A percentile compares a stretch with the other conserved stretches of the same genome.
Evolutionary conservation across 2,329 filamentous ascomycete species (phyloP).

Genomic region (Alternaria incomplexa): DNA sequence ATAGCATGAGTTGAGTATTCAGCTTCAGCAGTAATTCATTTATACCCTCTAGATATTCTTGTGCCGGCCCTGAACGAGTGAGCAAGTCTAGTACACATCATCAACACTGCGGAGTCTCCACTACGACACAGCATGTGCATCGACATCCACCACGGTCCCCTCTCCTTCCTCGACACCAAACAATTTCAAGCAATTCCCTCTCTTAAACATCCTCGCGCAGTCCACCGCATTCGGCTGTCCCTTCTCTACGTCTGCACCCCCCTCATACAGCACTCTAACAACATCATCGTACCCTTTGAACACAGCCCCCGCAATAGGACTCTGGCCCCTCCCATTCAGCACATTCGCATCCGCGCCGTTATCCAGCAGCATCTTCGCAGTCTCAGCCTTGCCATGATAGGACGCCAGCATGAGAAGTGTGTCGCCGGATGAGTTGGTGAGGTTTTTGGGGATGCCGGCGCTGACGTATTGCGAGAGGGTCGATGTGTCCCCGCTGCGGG

Average conservation of each 20-base stretch:
- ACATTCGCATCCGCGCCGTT: conserved; percentile 71
- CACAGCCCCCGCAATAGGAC: conserved; percentile 72
- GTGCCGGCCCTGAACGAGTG: not conserved
- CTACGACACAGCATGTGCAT: conserved; percentile 1
- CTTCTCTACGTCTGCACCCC: conserved; percentile 48
- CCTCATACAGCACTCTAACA: conserved; percentile 59
- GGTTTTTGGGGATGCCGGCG: conserved; percentile 70
- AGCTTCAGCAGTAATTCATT: not conserved
- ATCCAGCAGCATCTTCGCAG: conserved; percentile 66
- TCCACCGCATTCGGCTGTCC: conserved; percentile 57
- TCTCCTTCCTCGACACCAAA: conserved; percentile 36
- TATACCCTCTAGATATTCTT: not conserved
- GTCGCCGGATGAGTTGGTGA: conserved; percentile 76
- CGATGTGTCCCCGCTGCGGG: conserved; percentile 64
- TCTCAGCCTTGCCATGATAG: conserved; percentile 69
- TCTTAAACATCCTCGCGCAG: conserved; percentile 55
- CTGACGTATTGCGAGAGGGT: conserved; percentile 68
- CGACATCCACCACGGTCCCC: conserved; percentile 7
- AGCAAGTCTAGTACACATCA: not conserved
- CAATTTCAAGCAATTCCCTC: conserved; percentile 40
- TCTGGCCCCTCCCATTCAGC: conserved; percentile 72
- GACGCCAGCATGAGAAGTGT: conserved; percentile 76
- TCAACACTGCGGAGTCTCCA: not conserved
- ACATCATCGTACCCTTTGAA: conserved; percentile 74
- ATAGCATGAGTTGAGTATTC: not conserved